A percentile compares a stretch with the other conserved stretches of the same genome.
phyloP scores from a whole-genome alignment of 371 early-diverging fungal genomes.

The Saksenaea vasiformis region DNA sequence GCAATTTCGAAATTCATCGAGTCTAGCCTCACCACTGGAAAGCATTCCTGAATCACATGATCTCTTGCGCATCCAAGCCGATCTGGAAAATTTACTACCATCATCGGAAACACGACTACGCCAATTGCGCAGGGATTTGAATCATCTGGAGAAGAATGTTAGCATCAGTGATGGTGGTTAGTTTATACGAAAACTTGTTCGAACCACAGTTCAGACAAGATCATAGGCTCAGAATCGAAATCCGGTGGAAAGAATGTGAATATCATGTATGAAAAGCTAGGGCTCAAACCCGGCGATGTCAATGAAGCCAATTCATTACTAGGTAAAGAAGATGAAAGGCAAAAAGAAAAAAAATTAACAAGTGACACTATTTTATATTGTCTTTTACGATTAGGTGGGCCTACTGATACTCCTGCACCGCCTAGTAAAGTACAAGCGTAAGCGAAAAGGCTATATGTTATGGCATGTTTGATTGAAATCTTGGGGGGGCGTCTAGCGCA shows the following conservation, averaged over 20 bases:
- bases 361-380: not conserved
- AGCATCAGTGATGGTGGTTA: conserved; percentile 21
- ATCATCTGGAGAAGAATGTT: conserved; percentile 24
- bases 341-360: not conserved
- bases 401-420: conserved; percentile 4
- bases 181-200: not conserved
- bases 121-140: conserved; percentile 31
- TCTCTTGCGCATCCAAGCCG: conserved; percentile 37
- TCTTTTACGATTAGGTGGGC: conserved; percentile 7
- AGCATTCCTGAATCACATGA: conserved; percentile 39
- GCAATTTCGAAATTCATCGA: conserved; percentile 16
- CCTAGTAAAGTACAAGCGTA: conserved; percentile 37
- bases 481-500: conserved; percentile 20
- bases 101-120: conserved; percentile 32
- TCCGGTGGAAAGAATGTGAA: conserved; percentile 28
- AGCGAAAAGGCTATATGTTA: conserved; percentile 3
- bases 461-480: not conserved
- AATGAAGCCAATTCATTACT: not conserved
- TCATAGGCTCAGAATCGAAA: not conserved
- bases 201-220: not conserved
- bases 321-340: conserved; percentile 14
- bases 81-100: conserved; percentile 38
- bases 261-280: conserved; percentile 27
- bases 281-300: conserved; percentile 33
- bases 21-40: conserved; percentile 24